Percentiles rank a stretch among this genome's conserved stretches.
Conservation (phyloP, 1,284 basidiomycete species). For the Boletus sp. region DNA sequence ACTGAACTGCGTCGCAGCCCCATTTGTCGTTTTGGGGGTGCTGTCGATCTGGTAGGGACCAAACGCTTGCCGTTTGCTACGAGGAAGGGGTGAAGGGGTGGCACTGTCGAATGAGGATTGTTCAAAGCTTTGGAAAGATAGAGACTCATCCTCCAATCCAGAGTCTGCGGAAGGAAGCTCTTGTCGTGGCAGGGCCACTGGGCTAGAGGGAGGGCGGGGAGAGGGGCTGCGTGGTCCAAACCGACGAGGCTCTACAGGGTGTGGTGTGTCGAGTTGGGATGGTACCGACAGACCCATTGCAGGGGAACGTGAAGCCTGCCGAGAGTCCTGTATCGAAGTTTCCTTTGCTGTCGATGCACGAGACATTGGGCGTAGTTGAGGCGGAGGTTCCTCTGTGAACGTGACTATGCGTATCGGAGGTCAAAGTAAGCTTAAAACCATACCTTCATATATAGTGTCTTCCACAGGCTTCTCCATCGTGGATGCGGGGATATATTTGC, state of each 20-base stretch:
- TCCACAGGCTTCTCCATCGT: constrained; percentile 54
- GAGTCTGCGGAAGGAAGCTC: constrained; percentile 48
- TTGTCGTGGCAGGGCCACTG: constrained; percentile 31
- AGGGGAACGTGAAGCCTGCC: constrained; percentile 41
- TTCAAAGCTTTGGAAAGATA: constrained; percentile 36
- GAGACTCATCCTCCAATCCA: constrained; percentile 47
- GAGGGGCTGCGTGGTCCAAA: constrained; percentile 74
- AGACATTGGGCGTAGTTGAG: constrained; percentile 55
- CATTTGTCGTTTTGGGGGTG: constrained; percentile 48
- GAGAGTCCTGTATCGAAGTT: constrained; percentile 45
- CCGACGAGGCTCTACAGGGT: constrained; percentile 59
- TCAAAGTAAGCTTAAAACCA: constrained; percentile 16
- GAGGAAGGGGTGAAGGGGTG: constrained; percentile 56
- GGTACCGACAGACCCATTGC: constrained; percentile 23
- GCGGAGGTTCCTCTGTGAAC: constrained; percentile 61
- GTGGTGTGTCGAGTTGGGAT: constrained; percentile 41
- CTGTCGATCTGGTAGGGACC: constrained; percentile 52
- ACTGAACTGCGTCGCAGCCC: constrained; percentile 25
- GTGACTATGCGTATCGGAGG: background rate
- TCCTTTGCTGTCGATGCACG: constrained; percentile 49
- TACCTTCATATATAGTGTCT: constrained; percentile 77
- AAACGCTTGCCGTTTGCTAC: constrained; percentile 70
- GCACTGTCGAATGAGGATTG: constrained; percentile 33
- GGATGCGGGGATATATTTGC: constrained; percentile 44
- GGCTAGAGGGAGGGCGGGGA: constrained; percentile 56